These are phyloP conservation scores for Schizosaccharomyces octosporus DNA, from an alignment of 805 yeast genomes.

Conservation along the genomic window DNA sequence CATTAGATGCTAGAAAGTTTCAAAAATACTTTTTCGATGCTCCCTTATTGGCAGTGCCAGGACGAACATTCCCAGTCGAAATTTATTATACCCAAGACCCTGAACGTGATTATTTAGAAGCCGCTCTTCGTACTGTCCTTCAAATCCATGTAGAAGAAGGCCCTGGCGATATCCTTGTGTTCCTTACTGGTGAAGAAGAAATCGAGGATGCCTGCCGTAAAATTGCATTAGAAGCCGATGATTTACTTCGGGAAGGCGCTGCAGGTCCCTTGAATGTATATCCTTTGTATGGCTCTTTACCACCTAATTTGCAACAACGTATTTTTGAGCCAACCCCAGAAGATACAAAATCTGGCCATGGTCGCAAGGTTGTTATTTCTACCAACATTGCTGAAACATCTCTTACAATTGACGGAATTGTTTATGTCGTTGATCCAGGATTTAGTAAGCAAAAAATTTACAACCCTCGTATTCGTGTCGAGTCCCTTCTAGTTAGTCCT, in stretches of 20 bases:
- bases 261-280: slow-evolving; percentile 78
- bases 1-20: slow-evolving; percentile 88
- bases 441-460: slow-evolving; percentile 89
- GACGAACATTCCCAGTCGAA: slow-evolving; percentile 94
- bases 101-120: slow-evolving; percentile 82
- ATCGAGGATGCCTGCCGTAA: slow-evolving; percentile 91
- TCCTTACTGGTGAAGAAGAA: slow-evolving; percentile 91
- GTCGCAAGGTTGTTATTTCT: slow-evolving; percentile 74
- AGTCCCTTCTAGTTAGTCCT: slow-evolving; percentile 79
- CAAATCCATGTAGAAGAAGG: slow-evolving; percentile 94
- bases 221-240: slow-evolving; percentile 70
- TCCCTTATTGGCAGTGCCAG: slow-evolving; percentile 56
- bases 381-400: slow-evolving; percentile 97
- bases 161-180: slow-evolving; percentile 68
- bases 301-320: slow-evolving; percentile 83
- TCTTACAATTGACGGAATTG: slow-evolving; percentile 89
- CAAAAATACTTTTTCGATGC: slow-evolving; percentile 40
- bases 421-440: slow-evolving; percentile 92
- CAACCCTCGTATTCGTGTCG: slow-evolving; percentile 88
- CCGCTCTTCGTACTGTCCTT: slow-evolving; percentile 81
- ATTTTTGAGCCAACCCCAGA: slow-evolving; percentile 79
- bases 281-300: slow-evolving; percentile 86
- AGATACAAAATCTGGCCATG: slow-evolving; percentile 35
- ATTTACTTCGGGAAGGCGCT: slow-evolving; percentile 61
- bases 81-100: slow-evolving; percentile 90